Evolutionary conservation across 805 yeast genomes (phyloP).

Genomic region (Wickerhamomyces subpelliculosus): DNA sequence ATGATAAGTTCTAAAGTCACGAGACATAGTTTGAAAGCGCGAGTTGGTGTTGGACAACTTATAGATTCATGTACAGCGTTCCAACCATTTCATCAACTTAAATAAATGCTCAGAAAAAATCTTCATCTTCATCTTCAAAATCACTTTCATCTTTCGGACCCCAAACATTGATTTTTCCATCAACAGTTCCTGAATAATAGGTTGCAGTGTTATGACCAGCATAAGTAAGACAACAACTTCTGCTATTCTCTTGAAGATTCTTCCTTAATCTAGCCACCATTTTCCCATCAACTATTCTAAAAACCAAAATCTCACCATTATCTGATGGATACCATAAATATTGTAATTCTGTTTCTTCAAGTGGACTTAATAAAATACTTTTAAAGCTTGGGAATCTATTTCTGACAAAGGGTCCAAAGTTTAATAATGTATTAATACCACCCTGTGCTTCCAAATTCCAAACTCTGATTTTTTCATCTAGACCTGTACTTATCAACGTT

Average conservation of each 20-base stretch:
- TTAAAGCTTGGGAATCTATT: constrained; percentile 39
- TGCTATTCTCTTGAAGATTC: constrained; percentile 33
- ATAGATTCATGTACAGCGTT: no score
- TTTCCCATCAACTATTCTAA: constrained; percentile 54
- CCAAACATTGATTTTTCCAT: constrained; percentile 62
- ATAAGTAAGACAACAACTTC: constrained; percentile 44
- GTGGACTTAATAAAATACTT: constrained; percentile 27
- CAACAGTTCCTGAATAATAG: constrained; percentile 56
- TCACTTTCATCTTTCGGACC: constrained; percentile 26
- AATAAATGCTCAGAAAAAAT: not conserved
- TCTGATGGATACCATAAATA: constrained; percentile 69
- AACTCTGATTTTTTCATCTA: constrained; percentile 71
- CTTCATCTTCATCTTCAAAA: constrained; percentile 4
- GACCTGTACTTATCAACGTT: constrained; percentile 58
- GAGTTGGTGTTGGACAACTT: no score
- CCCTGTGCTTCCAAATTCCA: constrained; percentile 63
- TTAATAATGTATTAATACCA: constrained; percentile 52
- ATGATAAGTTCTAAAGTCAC: no score
- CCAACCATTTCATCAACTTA: not conserved
- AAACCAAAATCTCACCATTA: constrained; percentile 61
- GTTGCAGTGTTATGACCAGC: constrained; percentile 37
- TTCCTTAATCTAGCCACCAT: constrained; percentile 50
- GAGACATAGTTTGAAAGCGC: no score
- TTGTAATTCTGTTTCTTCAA: constrained; percentile 46
- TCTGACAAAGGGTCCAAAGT: constrained; percentile 73